Conservation (phyloP, 2,329 filamentous ascomycete species). For the Calonectria pseudoreteaudii region DNA sequence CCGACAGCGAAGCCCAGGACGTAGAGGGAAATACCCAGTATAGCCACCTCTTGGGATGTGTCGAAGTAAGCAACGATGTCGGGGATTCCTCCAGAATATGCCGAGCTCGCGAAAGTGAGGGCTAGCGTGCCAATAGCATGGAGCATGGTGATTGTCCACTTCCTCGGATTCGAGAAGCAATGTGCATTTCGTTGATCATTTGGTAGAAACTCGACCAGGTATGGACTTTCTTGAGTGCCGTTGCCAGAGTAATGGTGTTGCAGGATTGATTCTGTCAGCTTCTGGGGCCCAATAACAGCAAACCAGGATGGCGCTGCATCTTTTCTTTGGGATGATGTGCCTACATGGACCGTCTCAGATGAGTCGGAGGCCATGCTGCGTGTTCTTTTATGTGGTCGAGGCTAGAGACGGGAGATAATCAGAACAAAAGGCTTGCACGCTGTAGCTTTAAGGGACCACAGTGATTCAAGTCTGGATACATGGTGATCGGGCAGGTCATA, state of each 20-base stretch:
- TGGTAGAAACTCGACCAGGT: neutral
- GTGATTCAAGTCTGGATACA: neutral
- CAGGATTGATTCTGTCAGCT: neutral
- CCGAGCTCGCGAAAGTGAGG: slow-evolving; percentile 11
- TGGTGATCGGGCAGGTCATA: neutral
- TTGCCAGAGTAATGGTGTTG: neutral
- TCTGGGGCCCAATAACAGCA: neutral
- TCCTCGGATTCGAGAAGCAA: neutral
- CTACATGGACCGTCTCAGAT: neutral
- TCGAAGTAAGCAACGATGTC: neutral
- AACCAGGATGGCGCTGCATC: neutral
- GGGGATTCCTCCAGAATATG: slow-evolving; percentile 1
- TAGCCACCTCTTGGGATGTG: neutral
- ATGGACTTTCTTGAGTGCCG: neutral
- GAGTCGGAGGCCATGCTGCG: neutral
- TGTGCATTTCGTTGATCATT: neutral
- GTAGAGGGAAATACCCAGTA: slow-evolving; percentile 1
- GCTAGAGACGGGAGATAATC: neutral
- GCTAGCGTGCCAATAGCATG: neutral
- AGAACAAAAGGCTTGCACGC: neutral
- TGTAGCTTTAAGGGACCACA: neutral
- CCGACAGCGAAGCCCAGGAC: slow-evolving; percentile 14
- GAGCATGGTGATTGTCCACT: slow-evolving; percentile 2
- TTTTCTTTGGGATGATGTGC: neutral
- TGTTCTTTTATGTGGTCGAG: neutral